Base-by-base conservation (phyloP, 306 rosid species). In the Erythrophleum fordii region DNA sequence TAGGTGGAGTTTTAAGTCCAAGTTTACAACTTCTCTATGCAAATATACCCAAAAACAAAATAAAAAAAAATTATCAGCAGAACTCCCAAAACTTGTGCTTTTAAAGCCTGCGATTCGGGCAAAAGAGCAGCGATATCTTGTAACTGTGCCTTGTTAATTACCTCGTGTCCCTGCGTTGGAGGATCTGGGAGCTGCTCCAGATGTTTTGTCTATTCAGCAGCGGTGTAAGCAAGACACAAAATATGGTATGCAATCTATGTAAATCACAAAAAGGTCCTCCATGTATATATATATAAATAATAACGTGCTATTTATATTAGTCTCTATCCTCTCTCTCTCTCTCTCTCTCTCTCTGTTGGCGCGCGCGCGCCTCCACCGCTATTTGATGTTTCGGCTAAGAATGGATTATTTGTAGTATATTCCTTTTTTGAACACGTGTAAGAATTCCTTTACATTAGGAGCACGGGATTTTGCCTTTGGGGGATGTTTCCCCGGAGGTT, bases 361-460 rank as follows among this genome's bases (percentile, higher is more conserved):
- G n/a, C n/a, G n/a, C n/a, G n/a, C n/a, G n/a, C n/a, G 12, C 48
- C 49, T 66, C 55, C 67, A 77, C 75, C 75, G 81, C 48, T 37
- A 4, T 1, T 22, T 28, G 28, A 10, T 39, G 80, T 18, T 11
- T 62, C 9, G 73, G 80, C 35, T 44, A 45, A 61, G 71, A 42
- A 16, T 0, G n/a, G n/a, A n/a, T n/a, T n/a, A n/a, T 12, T 7
- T 34, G 13, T 11, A 13, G 44, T 11, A 26, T 48, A 12, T 28
- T 28, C 45, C 0, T 35, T 46, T n/a, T 29, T 23, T 17, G 56
- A 6, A 22, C 46, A 70, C 75, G 23, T 70, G 58, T 70, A 46
- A 0, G 20, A 46, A 0, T 26, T 13, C 8, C 25, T 46, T 3
- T 17, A 37, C 14, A 28, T 0, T 11, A 11, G 17, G 13, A 17